Percentiles rank a stretch among this genome's conserved stretches.
These are phyloP conservation scores for Anisodus acutangulus DNA, from an alignment of 257 asterid genomes.

Conservation along the genomic window DNA sequence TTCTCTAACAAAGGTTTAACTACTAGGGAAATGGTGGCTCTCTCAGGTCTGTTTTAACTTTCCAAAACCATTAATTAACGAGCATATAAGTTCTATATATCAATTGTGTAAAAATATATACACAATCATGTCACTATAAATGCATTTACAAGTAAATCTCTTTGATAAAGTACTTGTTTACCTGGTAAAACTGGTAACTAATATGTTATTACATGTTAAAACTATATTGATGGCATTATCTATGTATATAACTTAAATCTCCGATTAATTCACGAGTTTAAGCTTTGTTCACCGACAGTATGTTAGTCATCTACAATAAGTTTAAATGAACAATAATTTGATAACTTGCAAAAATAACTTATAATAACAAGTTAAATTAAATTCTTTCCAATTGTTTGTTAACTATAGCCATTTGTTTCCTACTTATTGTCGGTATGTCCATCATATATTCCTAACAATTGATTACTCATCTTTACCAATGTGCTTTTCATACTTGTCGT, in stretches of 20 bases:
- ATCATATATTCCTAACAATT: background rate
- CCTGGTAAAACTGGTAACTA: background rate
- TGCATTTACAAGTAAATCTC: background rate
- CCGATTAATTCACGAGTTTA: background rate
- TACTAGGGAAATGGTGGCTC: background rate
- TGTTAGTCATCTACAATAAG: background rate
- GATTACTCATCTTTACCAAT: background rate
- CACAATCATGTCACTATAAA: background rate
- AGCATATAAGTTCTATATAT: background rate
- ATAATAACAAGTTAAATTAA: background rate
- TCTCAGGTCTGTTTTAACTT: background rate
- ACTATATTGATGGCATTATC: background rate
- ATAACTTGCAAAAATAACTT: background rate
- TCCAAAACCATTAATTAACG: background rate
- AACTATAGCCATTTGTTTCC: background rate
- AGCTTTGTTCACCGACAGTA: background rate
- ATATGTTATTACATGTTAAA: background rate
- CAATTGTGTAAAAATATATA: background rate
- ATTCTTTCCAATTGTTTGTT: background rate
- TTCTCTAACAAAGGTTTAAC: conserved; percentile 20
- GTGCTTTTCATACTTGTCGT: background rate
- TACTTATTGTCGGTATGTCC: background rate
- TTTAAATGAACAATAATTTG: no score
- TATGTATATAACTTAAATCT: background rate
- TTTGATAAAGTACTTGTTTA: background rate